phyloP scores from a whole-genome alignment of 805 yeast species.

The Hanseniaspora vineae region DNA sequence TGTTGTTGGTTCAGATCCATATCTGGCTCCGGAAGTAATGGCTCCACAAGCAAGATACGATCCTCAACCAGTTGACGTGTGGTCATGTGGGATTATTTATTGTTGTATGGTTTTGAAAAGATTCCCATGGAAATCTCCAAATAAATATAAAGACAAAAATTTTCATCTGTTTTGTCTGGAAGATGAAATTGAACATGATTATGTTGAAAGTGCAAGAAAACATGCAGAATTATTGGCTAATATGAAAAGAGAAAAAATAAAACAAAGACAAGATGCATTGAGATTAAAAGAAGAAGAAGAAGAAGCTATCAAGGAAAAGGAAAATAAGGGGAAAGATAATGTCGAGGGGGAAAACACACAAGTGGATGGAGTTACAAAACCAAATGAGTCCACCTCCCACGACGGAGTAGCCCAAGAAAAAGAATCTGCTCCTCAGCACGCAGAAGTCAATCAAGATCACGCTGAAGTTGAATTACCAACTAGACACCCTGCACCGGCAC shows the following conservation, averaged over 20 bases:
- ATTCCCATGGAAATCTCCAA: slow-evolving; percentile 80
- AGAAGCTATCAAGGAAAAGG: background rate
- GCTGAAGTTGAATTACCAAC: too few species aligned
- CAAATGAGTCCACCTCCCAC: too few species aligned
- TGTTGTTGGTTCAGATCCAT: slow-evolving; percentile 77
- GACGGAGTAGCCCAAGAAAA: too few species aligned
- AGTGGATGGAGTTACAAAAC: too few species aligned
- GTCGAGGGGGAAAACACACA: too few species aligned
- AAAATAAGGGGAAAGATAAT: too few species aligned
- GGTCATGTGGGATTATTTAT: slow-evolving; percentile 76
- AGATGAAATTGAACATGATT: slow-evolving; percentile 71
- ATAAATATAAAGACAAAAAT: slow-evolving; percentile 49
- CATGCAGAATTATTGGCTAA: slow-evolving; percentile 53
- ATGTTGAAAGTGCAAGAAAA: slow-evolving; percentile 54
- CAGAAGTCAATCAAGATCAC: too few species aligned
- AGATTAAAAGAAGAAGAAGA: slow-evolving; percentile 3
- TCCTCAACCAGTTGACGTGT: slow-evolving; percentile 67
- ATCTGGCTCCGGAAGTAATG: slow-evolving; percentile 73
- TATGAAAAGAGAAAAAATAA: slow-evolving; percentile 36
- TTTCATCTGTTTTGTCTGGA: slow-evolving; percentile 49
- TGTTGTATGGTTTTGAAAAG: slow-evolving; percentile 79
- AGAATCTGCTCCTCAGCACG: too few species aligned
- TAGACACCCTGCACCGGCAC: too few species aligned
- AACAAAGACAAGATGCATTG: slow-evolving; percentile 12
- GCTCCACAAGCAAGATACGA: slow-evolving; percentile 41